These are phyloP conservation scores for Pythium coloratum DNA, from an alignment of 352 stramenopile genomes.

Conservation along the genomic window DNA sequence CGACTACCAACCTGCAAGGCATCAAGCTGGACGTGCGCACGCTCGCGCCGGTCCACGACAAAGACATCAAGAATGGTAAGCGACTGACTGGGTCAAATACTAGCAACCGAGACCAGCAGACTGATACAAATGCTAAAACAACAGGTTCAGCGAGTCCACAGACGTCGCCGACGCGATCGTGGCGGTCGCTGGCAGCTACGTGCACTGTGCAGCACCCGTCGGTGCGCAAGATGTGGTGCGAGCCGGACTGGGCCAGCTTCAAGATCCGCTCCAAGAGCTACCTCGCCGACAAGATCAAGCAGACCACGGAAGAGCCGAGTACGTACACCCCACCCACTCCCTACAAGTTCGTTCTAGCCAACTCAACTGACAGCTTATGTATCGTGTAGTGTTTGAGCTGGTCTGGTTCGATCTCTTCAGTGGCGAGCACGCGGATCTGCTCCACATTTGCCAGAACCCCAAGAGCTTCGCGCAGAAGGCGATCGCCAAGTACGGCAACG, in stretches of 20 bases:
- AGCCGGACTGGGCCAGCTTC: constrained; percentile 60
- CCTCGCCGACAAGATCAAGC: constrained; percentile 63
- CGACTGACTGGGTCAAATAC: not conserved
- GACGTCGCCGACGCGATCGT: constrained; percentile 48
- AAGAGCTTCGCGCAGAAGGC: constrained; percentile 73
- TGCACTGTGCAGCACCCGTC: constrained; percentile 43
- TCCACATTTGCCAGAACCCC: constrained; percentile 63
- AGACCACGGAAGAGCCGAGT: constrained; percentile 58
- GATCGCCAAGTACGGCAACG: constrained; percentile 58
- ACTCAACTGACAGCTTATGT: not conserved
- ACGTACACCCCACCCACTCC: constrained; percentile 22
- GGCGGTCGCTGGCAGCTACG: constrained; percentile 41
- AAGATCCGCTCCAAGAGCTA: constrained; percentile 78
- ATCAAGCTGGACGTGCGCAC: constrained; percentile 29
- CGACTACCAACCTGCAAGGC: constrained; percentile 15
- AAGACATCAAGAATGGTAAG: constrained; percentile 30
- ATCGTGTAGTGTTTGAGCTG: constrained; percentile 68
- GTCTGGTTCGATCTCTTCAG: constrained; percentile 84
- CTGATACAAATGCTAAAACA: not conserved
- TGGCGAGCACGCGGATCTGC: constrained; percentile 60
- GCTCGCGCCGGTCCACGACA: constrained; percentile 21
- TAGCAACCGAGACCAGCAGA: not conserved
- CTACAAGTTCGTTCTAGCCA: not conserved
- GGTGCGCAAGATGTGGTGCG: constrained; percentile 72
- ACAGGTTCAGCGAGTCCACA: constrained; percentile 18